A percentile compares a stretch with the other conserved stretches of the same genome.
phyloP scores from a whole-genome alignment of 2,329 filamentous ascomycete genomes.

The Hymenoscyphus infarciens region DNA sequence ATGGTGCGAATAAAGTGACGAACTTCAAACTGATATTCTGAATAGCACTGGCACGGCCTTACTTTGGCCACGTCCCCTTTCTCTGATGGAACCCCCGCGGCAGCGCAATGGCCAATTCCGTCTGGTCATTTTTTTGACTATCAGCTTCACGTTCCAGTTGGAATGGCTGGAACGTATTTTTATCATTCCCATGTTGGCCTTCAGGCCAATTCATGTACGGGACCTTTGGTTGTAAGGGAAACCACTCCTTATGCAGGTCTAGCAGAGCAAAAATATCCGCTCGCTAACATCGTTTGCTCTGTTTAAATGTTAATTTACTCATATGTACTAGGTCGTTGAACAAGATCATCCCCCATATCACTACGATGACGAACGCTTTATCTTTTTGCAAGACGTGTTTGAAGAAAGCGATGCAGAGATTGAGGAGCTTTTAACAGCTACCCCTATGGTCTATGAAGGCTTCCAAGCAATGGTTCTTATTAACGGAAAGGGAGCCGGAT shows the following conservation, averaged over 20 bases:
- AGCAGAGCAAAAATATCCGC: no score
- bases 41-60: constrained; percentile 22
- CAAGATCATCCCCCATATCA: constrained; percentile 44
- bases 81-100: constrained; percentile 46
- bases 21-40: no score
- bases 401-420: constrained; percentile 50
- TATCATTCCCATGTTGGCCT: constrained; percentile 54
- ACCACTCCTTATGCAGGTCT: no score
- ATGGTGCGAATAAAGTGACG: no score
- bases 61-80: constrained; percentile 18
- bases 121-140: constrained; percentile 52
- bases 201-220: constrained; percentile 45
- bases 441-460: constrained; percentile 55
- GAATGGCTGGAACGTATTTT: constrained; percentile 50
- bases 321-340: neutral
- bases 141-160: constrained; percentile 42
- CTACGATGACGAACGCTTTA: constrained; percentile 59
- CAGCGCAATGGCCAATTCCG: constrained; percentile 49
- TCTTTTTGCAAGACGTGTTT: constrained; percentile 57
- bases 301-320: no score
- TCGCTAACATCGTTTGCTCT: no score
- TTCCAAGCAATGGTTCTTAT: constrained; percentile 55
- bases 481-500: constrained; percentile 52
- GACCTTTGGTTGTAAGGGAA: constrained; percentile 44
- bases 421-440: constrained; percentile 45